phyloP scores from a whole-genome alignment of 352 stramenopile species.

The Pythium pyrilobum region DNA sequence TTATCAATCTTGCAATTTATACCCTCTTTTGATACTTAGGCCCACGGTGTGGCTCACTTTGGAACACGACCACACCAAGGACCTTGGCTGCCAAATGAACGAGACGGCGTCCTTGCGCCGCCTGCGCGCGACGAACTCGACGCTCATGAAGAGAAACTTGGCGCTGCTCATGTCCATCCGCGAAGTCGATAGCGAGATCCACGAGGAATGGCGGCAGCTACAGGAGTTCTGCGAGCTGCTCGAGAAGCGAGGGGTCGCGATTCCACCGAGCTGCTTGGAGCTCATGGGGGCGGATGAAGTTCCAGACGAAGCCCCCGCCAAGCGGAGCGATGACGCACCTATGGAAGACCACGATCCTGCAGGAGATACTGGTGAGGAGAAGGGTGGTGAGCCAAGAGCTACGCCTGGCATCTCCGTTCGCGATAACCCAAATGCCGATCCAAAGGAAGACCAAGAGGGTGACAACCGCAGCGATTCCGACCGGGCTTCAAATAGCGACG shows the following conservation, averaged over 20 bases:
- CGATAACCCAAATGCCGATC: too few relatives aligned
- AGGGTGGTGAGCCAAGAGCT: too few relatives aligned
- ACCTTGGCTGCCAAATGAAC: too few relatives aligned
- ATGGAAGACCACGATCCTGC: not conserved
- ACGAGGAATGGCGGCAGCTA: constrained; percentile 23
- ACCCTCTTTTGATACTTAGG: constrained; percentile 1
- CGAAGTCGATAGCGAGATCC: constrained; percentile 37
- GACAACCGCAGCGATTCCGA: too few relatives aligned
- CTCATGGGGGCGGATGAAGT: constrained; percentile 15
- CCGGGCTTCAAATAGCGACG: too few relatives aligned
- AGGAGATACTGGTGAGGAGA: too few relatives aligned
- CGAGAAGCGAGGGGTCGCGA: constrained; percentile 17
- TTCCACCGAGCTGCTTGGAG: constrained; percentile 26
- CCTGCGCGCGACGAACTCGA: constrained; percentile 34
- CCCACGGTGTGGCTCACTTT: too few relatives aligned
- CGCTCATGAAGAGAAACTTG: constrained; percentile 55
- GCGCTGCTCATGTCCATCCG: constrained; percentile 45
- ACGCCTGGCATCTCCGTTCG: too few relatives aligned
- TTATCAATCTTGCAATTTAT: not conserved
- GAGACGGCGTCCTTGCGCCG: constrained; percentile 23
- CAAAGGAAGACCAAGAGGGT: too few relatives aligned
- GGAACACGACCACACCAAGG: too few relatives aligned
- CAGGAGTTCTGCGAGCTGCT: constrained; percentile 23
- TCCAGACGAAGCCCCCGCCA: not conserved
- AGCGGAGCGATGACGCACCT: not conserved